Base-by-base conservation (phyloP, 1,139 yeast species). In the Magnusiomyces clavatus region DNA sequence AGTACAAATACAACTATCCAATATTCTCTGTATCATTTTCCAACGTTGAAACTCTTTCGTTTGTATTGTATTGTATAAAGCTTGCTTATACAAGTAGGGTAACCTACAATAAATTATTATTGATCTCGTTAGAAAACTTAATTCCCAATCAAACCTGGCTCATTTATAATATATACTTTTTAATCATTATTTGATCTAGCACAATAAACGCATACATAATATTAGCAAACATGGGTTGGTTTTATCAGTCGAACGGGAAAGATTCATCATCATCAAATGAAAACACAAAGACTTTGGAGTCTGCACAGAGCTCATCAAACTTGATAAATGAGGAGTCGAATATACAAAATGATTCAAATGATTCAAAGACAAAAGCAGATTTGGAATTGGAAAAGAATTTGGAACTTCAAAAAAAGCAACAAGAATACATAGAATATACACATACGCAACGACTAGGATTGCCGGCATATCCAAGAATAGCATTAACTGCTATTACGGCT, bases 401-500 rank as follows among this genome's bases (percentile, higher is more conserved):
- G 8, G 52, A 50, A 43, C 14, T 46, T 13, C 36, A 46, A n/a
- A 24, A 12, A 3, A 14, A 39, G 2, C 47, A 46, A n/a, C 29
- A 47, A 1, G 47, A 41, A 14, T 51, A 48, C 43, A 20, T 35
- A 12, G 47, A 35, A 14, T 51, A 24, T 39, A 46, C 48, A 12
- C 52, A 40, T 10, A 54, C 56, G 12, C 63, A 63, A 43, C 54
- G 81, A 37, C 65, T 77, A 34, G 71, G 72, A 5, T 52, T 77
- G 6, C 70, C 71, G 2, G 71, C 80, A 1, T 53, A 56, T 4
- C 60, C 69, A 10, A 63, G 82, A 13, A 56, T 78, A 1, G 60
- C 73, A 0, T 51, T 72, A 6, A 65, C 76, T 1, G 65, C 70
- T 0, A 51, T 67, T 0, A 59, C 69, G 2, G 74, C 80, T 1